These are phyloP conservation scores for Fusarium humuli DNA, from an alignment of 2,329 filamentous ascomycete genomes.

Conservation along the genomic window DNA sequence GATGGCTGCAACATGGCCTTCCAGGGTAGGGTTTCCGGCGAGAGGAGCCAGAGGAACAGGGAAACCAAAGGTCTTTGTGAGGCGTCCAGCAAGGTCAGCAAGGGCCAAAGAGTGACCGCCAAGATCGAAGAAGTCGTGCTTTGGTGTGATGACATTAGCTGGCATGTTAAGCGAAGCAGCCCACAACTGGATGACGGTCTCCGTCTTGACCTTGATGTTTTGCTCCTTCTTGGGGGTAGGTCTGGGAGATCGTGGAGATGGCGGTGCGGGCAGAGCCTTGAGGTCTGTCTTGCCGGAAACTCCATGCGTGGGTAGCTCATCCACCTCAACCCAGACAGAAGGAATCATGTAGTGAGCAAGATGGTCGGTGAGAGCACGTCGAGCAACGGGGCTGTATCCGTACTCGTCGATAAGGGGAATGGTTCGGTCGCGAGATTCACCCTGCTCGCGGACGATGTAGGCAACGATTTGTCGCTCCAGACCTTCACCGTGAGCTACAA, in stretches of 20 bases:
- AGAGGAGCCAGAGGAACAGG: constrained; percentile 77
- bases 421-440: constrained; percentile 67
- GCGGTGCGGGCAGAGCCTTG: constrained; percentile 76
- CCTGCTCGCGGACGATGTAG: constrained; percentile 77
- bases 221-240: constrained; percentile 59
- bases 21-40: constrained; percentile 76
- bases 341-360: constrained; percentile 89
- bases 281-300: constrained; percentile 84
- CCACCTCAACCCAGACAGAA: constrained; percentile 78
- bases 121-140: constrained; percentile 84
- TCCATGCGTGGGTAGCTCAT: constrained; percentile 77
- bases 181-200: constrained; percentile 78
- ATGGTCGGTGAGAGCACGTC: constrained; percentile 71
- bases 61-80: constrained; percentile 78
- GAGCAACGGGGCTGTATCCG: constrained; percentile 76
- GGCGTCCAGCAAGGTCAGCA: constrained; percentile 78
- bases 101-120: constrained; percentile 82
- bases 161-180: constrained; percentile 76
- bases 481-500: constrained; percentile 80
- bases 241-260: constrained; percentile 60
- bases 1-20: constrained; percentile 79
- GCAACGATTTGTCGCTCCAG: constrained; percentile 80
- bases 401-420: constrained; percentile 74
- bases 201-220: constrained; percentile 73
- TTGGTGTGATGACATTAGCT: constrained; percentile 69